A percentile compares a stretch with the other conserved stretches of the same genome.
Conservation (phyloP, 352 stramenopile genomes). For the Globisporangium cystogenes region DNA sequence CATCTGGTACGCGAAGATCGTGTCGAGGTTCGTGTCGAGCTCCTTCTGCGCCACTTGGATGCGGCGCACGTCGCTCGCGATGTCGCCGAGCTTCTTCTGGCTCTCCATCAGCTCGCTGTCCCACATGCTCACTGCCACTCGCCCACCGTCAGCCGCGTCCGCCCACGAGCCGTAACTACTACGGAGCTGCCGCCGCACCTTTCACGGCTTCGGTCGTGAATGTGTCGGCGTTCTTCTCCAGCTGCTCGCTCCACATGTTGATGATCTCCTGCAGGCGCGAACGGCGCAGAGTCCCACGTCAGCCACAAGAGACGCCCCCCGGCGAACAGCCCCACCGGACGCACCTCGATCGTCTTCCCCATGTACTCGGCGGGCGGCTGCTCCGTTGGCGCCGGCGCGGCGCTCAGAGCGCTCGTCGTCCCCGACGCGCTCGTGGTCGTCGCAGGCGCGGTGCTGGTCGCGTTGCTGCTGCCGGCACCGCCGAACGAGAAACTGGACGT, state of each 20-base stretch:
- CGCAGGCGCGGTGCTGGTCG: conserved; percentile 1
- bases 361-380: conserved; percentile 81
- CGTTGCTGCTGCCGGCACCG: neutral
- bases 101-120: conserved; percentile 83
- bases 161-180: no score
- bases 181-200: conserved; percentile 46
- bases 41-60: conserved; percentile 86
- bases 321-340: neutral
- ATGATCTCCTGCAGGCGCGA: conserved; percentile 82
- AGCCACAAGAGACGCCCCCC: neutral
- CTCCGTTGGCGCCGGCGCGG: conserved; percentile 36
- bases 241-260: conserved; percentile 87
- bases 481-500: conserved; percentile 6
- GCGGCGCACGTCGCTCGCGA: conserved; percentile 75
- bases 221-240: conserved; percentile 78
- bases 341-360: conserved; percentile 77
- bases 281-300: neutral
- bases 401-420: conserved; percentile 15
- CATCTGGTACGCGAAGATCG: conserved; percentile 87
- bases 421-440: neutral
- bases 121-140: conserved; percentile 70
- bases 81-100: conserved; percentile 78
- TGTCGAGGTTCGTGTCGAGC: conserved; percentile 81
- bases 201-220: conserved; percentile 87
- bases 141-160: no score